These are phyloP conservation scores for Cajanus cajan DNA, from an alignment of 306 rosid genomes.

Conservation along the genomic window DNA sequence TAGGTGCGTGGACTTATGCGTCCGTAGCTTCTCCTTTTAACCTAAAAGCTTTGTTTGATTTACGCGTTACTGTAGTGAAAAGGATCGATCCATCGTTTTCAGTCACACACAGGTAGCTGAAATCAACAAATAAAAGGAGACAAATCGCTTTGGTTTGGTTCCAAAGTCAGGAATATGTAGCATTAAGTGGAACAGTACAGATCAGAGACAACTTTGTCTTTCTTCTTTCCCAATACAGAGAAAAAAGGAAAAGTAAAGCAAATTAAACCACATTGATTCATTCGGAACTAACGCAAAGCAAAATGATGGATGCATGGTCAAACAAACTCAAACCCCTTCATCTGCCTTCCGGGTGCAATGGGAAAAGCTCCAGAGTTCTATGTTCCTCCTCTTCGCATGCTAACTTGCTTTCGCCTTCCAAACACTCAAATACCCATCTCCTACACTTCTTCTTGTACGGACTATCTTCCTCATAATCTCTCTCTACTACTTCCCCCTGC, in stretches of 20 bases:
- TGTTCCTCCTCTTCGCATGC: constrained; percentile 45
- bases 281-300: constrained; percentile 19
- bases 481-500: constrained; percentile 47
- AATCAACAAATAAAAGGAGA: constrained; percentile 44
- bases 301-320: background rate
- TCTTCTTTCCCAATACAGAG: constrained; percentile 75
- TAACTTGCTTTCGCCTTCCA: constrained; percentile 41
- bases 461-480: constrained; percentile 54
- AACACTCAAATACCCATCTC: constrained; percentile 70
- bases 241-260: constrained; percentile 53
- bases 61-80: constrained; percentile 47
- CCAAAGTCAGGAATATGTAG: constrained; percentile 44
- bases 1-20: constrained; percentile 84
- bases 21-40: constrained; percentile 62
- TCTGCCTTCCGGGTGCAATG: constrained; percentile 89
- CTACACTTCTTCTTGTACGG: constrained; percentile 79
- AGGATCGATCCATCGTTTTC: constrained; percentile 37
- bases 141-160: constrained; percentile 46
- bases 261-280: constrained; percentile 34
- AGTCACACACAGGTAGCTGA: constrained; percentile 36
- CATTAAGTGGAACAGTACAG: constrained; percentile 50
- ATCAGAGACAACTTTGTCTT: constrained; percentile 59
- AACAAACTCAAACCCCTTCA: constrained; percentile 40
- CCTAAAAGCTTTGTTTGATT: constrained; percentile 66
- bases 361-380: constrained; percentile 86